These are phyloP conservation scores for Discostella stelligera DNA, from an alignment of 352 stramenopile species.

Conservation along the genomic window DNA sequence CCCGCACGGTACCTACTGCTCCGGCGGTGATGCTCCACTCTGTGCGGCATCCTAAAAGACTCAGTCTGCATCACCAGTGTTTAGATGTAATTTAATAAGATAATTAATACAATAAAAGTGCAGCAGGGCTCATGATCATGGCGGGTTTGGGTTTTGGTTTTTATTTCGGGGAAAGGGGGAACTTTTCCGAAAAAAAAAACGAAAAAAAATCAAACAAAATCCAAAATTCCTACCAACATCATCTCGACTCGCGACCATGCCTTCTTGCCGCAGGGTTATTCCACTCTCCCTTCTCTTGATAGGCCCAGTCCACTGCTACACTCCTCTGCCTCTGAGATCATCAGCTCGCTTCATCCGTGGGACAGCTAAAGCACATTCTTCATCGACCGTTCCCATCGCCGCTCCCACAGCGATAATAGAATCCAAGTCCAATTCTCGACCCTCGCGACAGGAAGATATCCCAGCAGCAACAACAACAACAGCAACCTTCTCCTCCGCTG, in stretches of 20 bases:
- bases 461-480: constrained; percentile 1
- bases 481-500: constrained; percentile 36
- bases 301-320: neutral
- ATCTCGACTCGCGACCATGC: neutral
- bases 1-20: no score
- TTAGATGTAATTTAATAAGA: no score
- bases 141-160: no score
- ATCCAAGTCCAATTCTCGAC: neutral
- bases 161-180: no score
- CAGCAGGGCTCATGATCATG: no score
- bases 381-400: neutral
- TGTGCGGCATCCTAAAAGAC: no score
- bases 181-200: no score
- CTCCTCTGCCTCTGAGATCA: neutral
- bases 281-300: neutral
- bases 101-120: no score
- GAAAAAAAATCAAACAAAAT: no score
- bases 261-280: neutral
- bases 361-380: neutral
- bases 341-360: neutral
- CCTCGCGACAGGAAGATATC: neutral
- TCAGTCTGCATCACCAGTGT: no score
- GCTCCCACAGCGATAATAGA: neutral
- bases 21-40: no score
- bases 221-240: neutral